Percentiles rank a stretch among this genome's conserved stretches.
Evolutionary conservation across 768 basidiomycete genomes (phyloP).

Genomic region (Auricularia sp.): DNA sequence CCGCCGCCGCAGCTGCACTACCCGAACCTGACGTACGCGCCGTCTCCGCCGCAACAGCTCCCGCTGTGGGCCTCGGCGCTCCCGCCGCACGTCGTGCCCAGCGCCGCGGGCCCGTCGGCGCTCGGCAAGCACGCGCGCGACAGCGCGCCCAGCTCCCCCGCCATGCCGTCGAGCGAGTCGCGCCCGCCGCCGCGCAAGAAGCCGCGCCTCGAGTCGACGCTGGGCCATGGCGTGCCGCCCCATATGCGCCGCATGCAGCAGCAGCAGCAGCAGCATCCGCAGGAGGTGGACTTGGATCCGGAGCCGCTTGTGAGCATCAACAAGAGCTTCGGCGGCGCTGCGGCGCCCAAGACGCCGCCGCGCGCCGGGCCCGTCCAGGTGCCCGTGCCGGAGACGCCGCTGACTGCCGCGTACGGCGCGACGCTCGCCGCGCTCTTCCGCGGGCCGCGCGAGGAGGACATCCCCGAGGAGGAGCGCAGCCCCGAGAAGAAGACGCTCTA

Average conservation of each 20-base stretch:
- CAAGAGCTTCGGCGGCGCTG: not conserved
- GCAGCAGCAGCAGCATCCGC: not conserved
- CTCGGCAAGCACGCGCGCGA: not conserved
- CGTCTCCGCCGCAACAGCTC: not conserved
- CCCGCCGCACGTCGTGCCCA: not conserved
- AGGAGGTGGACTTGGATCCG: not conserved
- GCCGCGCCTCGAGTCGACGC: not conserved
- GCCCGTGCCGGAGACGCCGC: not conserved
- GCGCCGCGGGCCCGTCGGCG: not conserved
- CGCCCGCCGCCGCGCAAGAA: not conserved
- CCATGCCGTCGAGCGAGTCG: not conserved
- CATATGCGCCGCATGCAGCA: not conserved
- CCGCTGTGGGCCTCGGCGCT: not conserved
- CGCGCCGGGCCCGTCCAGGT: not conserved
- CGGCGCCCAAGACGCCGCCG: not conserved
- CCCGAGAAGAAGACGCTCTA: constrained; percentile 48
- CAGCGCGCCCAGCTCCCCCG: not conserved
- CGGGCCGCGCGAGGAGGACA: not conserved
- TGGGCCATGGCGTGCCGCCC: no score
- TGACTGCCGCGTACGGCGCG: not conserved
- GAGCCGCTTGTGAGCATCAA: not conserved
- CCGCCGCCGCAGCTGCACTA: no score
- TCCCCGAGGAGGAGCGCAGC: not conserved
- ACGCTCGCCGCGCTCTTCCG: not conserved
- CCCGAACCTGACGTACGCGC: not conserved